Conservation (phyloP, 495 filamentous ascomycete genomes). For the Tuber magnatum region DNA sequence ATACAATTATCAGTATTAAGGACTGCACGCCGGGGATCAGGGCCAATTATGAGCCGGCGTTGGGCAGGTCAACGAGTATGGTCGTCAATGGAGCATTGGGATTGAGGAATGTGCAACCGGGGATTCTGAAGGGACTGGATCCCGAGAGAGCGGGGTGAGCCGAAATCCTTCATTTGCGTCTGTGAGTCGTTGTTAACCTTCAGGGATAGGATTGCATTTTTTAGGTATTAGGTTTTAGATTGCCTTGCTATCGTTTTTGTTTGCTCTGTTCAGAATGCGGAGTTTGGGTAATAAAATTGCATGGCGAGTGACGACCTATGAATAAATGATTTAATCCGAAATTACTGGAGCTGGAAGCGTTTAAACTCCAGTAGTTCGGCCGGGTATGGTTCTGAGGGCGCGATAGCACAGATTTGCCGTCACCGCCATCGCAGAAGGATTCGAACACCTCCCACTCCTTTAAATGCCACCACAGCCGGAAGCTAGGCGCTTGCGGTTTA, state of each 20-base stretch:
- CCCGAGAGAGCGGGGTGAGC: constrained; percentile 22
- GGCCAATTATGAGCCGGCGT: constrained; percentile 14
- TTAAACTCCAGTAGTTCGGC: background rate
- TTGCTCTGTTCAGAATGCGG: background rate
- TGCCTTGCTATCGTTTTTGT: background rate
- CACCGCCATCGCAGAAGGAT: background rate
- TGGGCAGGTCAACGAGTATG: constrained; percentile 19
- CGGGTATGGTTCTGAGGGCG: background rate
- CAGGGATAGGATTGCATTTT: constrained; percentile 17
- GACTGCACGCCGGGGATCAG: constrained; percentile 9
- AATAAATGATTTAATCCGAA: background rate
- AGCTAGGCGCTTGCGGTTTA: background rate
- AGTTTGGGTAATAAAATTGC: background rate
- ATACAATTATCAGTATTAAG: constrained; percentile 18
- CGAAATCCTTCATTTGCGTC: background rate
- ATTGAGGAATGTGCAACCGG: constrained; percentile 15
- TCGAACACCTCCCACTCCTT: background rate
- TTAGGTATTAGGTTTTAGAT: constrained; percentile 16
- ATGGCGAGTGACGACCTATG: background rate
- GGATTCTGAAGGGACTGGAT: constrained; percentile 18
- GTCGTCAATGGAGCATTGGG: constrained; percentile 20
- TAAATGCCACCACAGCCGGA: background rate
- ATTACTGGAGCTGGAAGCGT: background rate
- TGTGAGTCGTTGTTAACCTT: background rate
- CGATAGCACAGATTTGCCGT: background rate